Percentiles rank a stretch among this genome's conserved stretches.
phyloP scores from a whole-genome alignment of 352 stramenopile species.

The Aphanomyces euteiches region DNA sequence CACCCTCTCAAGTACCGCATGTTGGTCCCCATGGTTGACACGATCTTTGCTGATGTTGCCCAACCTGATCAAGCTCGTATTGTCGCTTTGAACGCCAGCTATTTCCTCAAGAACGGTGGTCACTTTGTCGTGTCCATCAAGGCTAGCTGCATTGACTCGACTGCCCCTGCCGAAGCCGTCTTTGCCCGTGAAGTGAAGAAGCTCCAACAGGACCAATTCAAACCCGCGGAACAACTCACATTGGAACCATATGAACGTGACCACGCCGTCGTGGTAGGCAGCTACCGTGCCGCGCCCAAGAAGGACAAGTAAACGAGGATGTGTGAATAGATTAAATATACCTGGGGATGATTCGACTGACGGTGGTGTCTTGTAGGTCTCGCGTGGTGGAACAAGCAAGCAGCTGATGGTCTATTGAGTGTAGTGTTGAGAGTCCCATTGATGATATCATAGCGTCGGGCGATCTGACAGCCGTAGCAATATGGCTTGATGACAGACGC shows the following conservation, averaged over 20 bases:
- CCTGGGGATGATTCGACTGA: constrained; percentile 15
- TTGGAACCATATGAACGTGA: constrained; percentile 99
- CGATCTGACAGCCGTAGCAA: constrained; percentile 31
- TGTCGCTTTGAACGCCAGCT: constrained; percentile 97
- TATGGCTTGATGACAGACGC: constrained; percentile 29
- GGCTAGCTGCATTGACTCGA: constrained; percentile 99
- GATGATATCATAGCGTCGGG: constrained; percentile 22
- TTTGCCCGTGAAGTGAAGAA: constrained; percentile 97
- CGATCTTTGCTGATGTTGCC: constrained; percentile 98
- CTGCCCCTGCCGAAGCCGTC: constrained; percentile 95
- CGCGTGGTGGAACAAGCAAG: too few species aligned
- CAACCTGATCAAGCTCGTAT: constrained; percentile 99
- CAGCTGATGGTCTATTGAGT: too few species aligned
- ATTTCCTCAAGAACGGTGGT: constrained; percentile 99
- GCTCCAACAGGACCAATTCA: constrained; percentile 98
- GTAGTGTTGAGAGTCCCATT: constrained; percentile 24
- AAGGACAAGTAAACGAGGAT: constrained; percentile 83
- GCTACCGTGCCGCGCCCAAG: constrained; percentile 91
- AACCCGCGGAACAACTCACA: constrained; percentile 98
- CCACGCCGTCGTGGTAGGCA: constrained; percentile 97
- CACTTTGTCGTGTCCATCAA: constrained; percentile 99
- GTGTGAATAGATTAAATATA: constrained; percentile 30
- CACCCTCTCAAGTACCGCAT: constrained; percentile 99
- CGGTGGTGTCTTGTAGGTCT: too few species aligned
- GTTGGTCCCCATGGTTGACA: constrained; percentile 99